These are phyloP conservation scores for Rhypophila decipiens DNA, from an alignment of 495 filamentous ascomycete genomes.

Conservation along the genomic window DNA sequence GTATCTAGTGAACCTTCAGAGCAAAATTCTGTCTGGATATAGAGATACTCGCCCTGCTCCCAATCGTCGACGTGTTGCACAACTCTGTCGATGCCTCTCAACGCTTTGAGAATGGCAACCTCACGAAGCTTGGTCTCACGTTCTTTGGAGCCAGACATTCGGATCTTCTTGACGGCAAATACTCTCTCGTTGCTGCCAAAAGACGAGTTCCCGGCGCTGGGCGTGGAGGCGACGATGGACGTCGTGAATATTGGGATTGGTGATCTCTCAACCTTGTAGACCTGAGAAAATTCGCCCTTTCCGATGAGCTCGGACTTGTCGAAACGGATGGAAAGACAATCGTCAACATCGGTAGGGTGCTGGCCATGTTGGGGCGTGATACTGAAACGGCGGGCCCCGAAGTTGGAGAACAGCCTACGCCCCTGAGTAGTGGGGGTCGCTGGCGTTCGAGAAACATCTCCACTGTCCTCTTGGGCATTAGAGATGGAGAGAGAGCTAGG, in stretches of 20 bases:
- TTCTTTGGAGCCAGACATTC: slow-evolving; percentile 66
- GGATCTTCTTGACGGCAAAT: slow-evolving; percentile 91
- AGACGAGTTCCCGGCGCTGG: slow-evolving; percentile 32
- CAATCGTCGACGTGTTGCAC: slow-evolving; percentile 75
- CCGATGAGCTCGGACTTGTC: slow-evolving; percentile 69
- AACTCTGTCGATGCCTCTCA: slow-evolving; percentile 73
- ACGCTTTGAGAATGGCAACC: slow-evolving; percentile 62
- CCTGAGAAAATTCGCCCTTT: slow-evolving; percentile 85
- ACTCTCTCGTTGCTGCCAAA: slow-evolving; percentile 46
- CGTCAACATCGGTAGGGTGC: slow-evolving; percentile 61
- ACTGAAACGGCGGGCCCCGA: slow-evolving; percentile 37
- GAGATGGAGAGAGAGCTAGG: slow-evolving; percentile 77
- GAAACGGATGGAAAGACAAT: slow-evolving; percentile 63
- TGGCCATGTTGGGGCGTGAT: slow-evolving; percentile 49
- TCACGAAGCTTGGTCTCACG: slow-evolving; percentile 74
- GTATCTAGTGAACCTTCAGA: slow-evolving; percentile 83
- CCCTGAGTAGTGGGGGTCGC: slow-evolving; percentile 74
- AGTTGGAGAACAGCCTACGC: slow-evolving; percentile 34
- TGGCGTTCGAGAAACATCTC: slow-evolving; percentile 35
- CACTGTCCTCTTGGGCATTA: slow-evolving; percentile 32
- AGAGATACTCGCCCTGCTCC: slow-evolving; percentile 74
- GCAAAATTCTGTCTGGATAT: slow-evolving; percentile 96
- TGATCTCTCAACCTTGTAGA: slow-evolving; percentile 65
- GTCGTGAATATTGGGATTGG: slow-evolving; percentile 18
- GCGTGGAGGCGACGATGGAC: slow-evolving; percentile 19